phyloP scores from a whole-genome alignment of 257 asterid species.

The Jacaranda mimosifolia region DNA sequence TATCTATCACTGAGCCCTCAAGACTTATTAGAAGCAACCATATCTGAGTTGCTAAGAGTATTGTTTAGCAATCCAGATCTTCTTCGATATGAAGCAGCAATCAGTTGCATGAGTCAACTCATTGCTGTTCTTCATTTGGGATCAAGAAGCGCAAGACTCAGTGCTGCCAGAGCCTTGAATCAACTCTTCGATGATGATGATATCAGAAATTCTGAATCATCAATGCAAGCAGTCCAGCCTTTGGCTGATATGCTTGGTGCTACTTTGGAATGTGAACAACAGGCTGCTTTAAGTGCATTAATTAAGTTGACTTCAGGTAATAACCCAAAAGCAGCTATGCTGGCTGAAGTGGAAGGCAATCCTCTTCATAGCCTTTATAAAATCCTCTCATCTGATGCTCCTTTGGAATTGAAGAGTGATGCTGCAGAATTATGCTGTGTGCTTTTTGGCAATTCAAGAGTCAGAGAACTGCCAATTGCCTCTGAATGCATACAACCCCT shows the following conservation, averaged over 20 bases:
- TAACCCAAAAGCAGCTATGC: conserved; percentile 59
- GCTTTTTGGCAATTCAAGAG: conserved; percentile 63
- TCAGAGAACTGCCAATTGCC: conserved; percentile 63
- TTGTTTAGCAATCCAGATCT: conserved; percentile 71
- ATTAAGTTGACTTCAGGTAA: conserved; percentile 70
- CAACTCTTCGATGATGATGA: conserved; percentile 75
- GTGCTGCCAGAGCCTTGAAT: conserved; percentile 76
- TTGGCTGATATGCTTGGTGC: conserved; percentile 79
- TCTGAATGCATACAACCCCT: conserved; percentile 72
- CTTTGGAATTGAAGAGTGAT: conserved; percentile 68
- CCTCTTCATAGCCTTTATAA: conserved; percentile 66
- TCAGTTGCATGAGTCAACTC: conserved; percentile 76
- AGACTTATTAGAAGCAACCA: conserved; percentile 77
- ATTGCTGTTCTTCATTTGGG: conserved; percentile 93
- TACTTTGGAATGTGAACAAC: conserved; percentile 65
- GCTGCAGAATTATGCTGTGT: conserved; percentile 78
- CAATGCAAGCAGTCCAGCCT: conserved; percentile 84
- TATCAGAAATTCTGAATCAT: conserved; percentile 73
- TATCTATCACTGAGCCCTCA: conserved; percentile 90
- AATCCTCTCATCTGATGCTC: conserved; percentile 61
- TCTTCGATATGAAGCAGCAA: conserved; percentile 65
- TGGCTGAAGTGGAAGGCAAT: conserved; percentile 74
- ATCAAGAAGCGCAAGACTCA: conserved; percentile 77
- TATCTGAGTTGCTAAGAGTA: conserved; percentile 77
- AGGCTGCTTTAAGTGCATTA: conserved; percentile 76